These are phyloP conservation scores for Brassica incana DNA, from an alignment of 345 rosid species.

Conservation along the genomic window DNA sequence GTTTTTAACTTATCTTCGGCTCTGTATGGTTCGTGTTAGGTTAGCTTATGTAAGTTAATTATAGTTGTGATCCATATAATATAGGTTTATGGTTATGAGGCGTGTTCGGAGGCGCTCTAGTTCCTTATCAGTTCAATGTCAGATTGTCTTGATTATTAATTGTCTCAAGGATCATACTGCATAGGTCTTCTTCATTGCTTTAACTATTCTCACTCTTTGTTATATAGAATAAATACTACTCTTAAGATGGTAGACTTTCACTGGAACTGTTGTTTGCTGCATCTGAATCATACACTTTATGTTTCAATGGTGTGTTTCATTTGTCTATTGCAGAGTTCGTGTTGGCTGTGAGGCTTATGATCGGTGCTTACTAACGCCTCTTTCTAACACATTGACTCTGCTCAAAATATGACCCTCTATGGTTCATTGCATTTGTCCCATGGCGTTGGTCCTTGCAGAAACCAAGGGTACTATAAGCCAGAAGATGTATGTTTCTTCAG, in stretches of 20 bases:
- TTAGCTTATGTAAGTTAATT: not conserved
- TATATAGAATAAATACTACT: no score
- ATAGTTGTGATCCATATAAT: constrained; percentile 2
- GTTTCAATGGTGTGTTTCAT: constrained; percentile 8
- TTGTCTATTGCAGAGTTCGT: constrained; percentile 23
- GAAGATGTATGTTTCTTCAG: constrained; percentile 48
- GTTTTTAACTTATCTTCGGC: not conserved
- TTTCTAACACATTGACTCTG: constrained; percentile 22
- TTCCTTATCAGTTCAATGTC: not conserved
- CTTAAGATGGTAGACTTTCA: constrained; percentile 13
- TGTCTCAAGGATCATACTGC: not conserved
- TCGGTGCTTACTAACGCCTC: constrained; percentile 34
- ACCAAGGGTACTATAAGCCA: constrained; percentile 43
- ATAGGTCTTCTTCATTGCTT: not conserved
- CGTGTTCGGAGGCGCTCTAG: not conserved
- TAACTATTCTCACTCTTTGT: no score
- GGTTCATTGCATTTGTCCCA: constrained; percentile 73
- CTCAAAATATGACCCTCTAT: constrained; percentile 50
- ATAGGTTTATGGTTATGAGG: constrained; percentile 11
- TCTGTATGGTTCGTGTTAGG: not conserved
- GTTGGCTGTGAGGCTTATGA: constrained; percentile 30
- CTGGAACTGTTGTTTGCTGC: not conserved
- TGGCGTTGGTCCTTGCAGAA: constrained; percentile 68
- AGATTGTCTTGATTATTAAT: not conserved
- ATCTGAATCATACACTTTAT: not conserved